Conservation (phyloP, 495 filamentous ascomycete genomes). For the Xylaria longipes region DNA sequence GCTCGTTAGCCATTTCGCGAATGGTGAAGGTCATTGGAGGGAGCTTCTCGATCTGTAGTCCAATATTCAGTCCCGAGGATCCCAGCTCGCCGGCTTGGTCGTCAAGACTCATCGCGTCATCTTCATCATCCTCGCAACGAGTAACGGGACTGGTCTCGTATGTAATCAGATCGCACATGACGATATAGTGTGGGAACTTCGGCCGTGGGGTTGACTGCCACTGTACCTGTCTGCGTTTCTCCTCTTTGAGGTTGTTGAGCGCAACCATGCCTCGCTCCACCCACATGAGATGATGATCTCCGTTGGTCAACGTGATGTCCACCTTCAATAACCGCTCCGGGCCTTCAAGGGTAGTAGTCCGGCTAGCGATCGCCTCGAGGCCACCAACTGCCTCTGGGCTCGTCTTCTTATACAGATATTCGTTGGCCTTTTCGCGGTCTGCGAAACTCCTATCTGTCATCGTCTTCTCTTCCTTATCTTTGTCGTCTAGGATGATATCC, state of each 20-base stretch:
- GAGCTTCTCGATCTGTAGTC: constrained; percentile 6
- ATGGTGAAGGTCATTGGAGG: not conserved
- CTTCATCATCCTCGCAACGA: constrained; percentile 5
- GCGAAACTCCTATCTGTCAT: constrained; percentile 8
- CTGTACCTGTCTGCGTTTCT: not conserved
- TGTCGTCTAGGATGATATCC: constrained; percentile 1
- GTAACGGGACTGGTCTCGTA: not conserved
- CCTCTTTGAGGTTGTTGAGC: not conserved
- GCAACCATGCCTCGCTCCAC: constrained; percentile 5
- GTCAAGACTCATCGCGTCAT: not conserved
- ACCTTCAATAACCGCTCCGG: constrained; percentile 8
- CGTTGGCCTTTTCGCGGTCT: constrained; percentile 26
- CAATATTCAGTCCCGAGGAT: not conserved
- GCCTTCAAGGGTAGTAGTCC: not conserved
- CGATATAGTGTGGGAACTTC: constrained; percentile 12
- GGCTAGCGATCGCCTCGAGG: not conserved
- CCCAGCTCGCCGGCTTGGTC: not conserved
- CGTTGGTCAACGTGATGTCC: not conserved
- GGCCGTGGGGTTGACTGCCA: constrained; percentile 4
- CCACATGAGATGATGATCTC: constrained; percentile 7
- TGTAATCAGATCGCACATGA: constrained; percentile 17
- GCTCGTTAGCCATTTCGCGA: constrained; percentile 19
- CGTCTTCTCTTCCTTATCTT: not conserved
- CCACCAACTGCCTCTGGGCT: not conserved
- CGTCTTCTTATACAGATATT: constrained; percentile 13